Base-by-base conservation (phyloP, 805 yeast species). In the Yarrowia sp. region DNA sequence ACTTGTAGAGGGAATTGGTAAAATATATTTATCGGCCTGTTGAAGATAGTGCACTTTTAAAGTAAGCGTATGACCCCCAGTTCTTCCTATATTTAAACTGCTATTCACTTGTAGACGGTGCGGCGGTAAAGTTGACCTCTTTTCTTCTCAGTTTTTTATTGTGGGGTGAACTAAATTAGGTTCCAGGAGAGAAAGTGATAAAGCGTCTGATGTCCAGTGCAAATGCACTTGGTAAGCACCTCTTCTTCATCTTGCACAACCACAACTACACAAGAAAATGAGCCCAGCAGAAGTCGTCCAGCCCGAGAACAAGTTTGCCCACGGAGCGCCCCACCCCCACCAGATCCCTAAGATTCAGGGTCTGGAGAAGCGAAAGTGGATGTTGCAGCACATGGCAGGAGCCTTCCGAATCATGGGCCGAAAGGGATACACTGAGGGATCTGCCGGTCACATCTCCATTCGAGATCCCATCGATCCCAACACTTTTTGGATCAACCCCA, bases 401-500 rank as follows among this genome's bases (percentile, higher is more conserved):
- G 92, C 93, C 0, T 90, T 90, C 78, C 81, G 96, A 67, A 82
- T 88, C 1, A 89, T 90, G 74, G 92, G 90, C n/a, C 81, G 96
- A 71, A 84, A 83, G 69, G 90, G 90, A 17, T 90, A 77, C 75
- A 79, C 85, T 17, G 91, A 89, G 73, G 96, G 96, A 16, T 75
- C 85, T 21, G 91, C 96, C 0, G 97, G 97, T 22, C 97, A 90
- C 73, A 90, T 90, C 66, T 87, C 95, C 9, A 82, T 90, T 12
- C 82, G 95, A 69, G 97, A 90, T 71, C 96, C 97, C 3, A 85
- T 88, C 48, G 85, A 87, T 68, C 88, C 88, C n/a, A 74, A 79
- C 51, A 88, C 93, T 3, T 90, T 90, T 74, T 90, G 96, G 96
- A 89, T 90, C 73, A 90, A 90, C 76, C 96, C 97, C 4, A 78